Percentiles rank a stretch among this genome's conserved stretches.
phyloP scores from a whole-genome alignment of 805 yeast species.

The Kodamaea kaohsiungensis region DNA sequence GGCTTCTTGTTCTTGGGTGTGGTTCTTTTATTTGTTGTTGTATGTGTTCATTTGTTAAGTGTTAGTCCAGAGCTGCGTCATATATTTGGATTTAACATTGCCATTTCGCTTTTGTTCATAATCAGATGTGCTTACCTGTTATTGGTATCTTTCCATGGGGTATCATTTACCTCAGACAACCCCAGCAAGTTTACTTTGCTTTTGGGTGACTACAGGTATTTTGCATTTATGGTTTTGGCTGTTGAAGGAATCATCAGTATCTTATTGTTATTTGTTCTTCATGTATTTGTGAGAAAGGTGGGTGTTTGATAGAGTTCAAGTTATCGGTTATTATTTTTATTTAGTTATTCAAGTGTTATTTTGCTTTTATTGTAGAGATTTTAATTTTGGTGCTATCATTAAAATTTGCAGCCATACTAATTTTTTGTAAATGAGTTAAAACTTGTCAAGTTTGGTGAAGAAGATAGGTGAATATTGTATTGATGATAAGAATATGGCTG shows the following conservation, averaged over 20 bases:
- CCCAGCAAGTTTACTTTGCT: slow-evolving; percentile 5
- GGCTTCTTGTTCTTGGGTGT: slow-evolving; percentile 5
- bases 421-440: too few relatives aligned
- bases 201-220: slow-evolving; percentile 9
- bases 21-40: neutral
- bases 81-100: neutral
- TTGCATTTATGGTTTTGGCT: slow-evolving; percentile 9
- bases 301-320: neutral
- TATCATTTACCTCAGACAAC: neutral
- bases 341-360: neutral
- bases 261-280: slow-evolving; percentile 2
- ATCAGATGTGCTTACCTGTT: slow-evolving; percentile 3
- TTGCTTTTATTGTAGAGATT: too few relatives aligned
- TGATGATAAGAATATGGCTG: too few relatives aligned
- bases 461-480: too few relatives aligned
- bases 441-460: too few relatives aligned
- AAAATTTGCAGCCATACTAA: too few relatives aligned
- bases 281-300: slow-evolving; percentile 5
- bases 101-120: neutral
- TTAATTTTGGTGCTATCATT: too few relatives aligned
- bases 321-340: neutral
- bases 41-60: neutral
- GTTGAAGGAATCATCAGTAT: slow-evolving; percentile 8
- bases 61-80: neutral
- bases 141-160: neutral